Evolutionary conservation across 768 basidiomycete genomes (phyloP), one percentile per base, ranked within the genome.

Genomic region (Boletus pseudopeckii): DNA sequence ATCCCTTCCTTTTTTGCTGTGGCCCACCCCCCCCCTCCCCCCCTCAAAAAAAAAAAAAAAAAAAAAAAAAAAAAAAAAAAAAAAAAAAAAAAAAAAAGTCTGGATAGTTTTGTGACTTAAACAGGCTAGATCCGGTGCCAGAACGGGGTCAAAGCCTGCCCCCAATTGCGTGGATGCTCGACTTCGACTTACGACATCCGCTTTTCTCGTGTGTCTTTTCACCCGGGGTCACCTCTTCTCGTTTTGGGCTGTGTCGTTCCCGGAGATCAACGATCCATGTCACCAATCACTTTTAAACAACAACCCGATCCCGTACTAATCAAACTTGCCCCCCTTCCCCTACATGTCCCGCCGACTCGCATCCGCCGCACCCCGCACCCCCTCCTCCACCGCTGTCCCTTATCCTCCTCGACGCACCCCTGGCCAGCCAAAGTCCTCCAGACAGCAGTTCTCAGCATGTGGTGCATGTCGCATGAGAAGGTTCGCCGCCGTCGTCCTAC

Each of bases 371-470:
- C 56, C 68, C 14, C 64, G 72, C n/a, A 48, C 55, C 44, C 26
- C 66, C 2, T 56, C 69, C 4, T 54, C 70, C 39, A 44, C 72
- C 52, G 61, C 50, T 42, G 56, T 71, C 26, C 68, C 72, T 5
- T 72, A 71, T 38, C 61, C 76, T 26, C 81, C 76, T 30, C 81
- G 84, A 37, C 78, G 84, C 20, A 69, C 80, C 8, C 62, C 78
- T 5, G 77, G 77, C n/a, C 81, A 85, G 52, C 82, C 87, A 51
- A 90, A 90, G 67, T 88, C 89, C 28, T 80, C 84, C 3, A 75
- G 89, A 56, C 86, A 89, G 62, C 90, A 96, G 62, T 92, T 91
- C 72, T 90, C 88, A n/a, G 93, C 93, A 8, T 96, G 94, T 67
- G 92, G 92, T 53, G 91, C 92, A 30, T 97, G 94, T 71, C 84